phyloP scores from a whole-genome alignment of 2,329 filamentous ascomycete genomes.

The Colletotrichum sojae region DNA sequence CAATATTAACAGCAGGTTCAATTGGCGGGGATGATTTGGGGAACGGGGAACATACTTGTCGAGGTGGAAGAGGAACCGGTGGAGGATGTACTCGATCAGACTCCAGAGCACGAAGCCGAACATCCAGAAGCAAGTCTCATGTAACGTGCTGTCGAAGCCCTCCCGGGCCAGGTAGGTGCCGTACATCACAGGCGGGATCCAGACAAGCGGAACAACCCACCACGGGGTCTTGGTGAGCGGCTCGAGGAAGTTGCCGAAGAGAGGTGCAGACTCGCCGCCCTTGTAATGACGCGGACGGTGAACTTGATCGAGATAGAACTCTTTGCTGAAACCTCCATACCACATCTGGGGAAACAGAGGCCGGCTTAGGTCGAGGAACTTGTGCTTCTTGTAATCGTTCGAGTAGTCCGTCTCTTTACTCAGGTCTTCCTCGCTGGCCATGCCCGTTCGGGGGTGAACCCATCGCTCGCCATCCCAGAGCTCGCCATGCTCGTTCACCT shows the following conservation, averaged over 20 bases:
- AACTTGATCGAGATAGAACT: conserved; percentile 97
- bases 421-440: conserved; percentile 90
- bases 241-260: conserved; percentile 99
- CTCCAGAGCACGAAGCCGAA: conserved; percentile 87
- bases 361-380: conserved; percentile 90
- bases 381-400: conserved; percentile 88
- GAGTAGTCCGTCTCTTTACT: conserved; percentile 84
- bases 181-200: conserved; percentile 86
- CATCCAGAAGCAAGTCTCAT: conserved; percentile 73
- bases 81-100: conserved; percentile 88
- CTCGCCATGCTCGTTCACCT: conserved; percentile 45
- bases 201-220: conserved; percentile 88
- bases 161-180: conserved; percentile 76
- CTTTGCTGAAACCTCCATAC: conserved; percentile 88
- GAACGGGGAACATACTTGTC: conserved; percentile 78
- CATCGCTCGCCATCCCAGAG: conserved; percentile 42
- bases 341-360: conserved; percentile 92
- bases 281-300: conserved; percentile 97
- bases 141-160: conserved; percentile 67
- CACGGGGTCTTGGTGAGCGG: conserved; percentile 95
- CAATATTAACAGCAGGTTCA: conserved; percentile 46
- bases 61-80: conserved; percentile 93
- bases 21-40: background rate
- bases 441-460: conserved; percentile 80
- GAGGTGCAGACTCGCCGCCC: conserved; percentile 89